These are phyloP conservation scores for Mrakia frigida DNA, from an alignment of 768 basidiomycete genomes.

Conservation along the genomic window DNA sequence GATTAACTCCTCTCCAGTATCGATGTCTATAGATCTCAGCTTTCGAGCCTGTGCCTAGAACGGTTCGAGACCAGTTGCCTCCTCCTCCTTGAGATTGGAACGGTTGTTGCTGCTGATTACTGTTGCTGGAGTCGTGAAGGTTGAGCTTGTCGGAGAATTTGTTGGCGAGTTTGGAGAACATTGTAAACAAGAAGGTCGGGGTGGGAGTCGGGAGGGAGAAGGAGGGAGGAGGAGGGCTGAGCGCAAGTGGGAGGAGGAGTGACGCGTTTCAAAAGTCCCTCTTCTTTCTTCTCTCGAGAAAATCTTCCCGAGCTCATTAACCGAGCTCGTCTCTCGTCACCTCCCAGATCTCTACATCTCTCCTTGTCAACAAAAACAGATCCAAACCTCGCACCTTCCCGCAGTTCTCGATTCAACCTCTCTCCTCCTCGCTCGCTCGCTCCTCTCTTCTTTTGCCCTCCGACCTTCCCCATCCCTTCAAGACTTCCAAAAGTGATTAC, in stretches of 20 bases:
- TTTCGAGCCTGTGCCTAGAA: constrained; percentile 25
- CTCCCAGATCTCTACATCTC: too few species aligned
- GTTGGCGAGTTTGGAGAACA: constrained; percentile 36
- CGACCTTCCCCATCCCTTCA: constrained; percentile 1
- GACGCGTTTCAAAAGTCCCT: neutral
- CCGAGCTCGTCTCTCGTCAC: too few species aligned
- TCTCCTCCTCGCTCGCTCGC: neutral
- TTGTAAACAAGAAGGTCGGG: neutral
- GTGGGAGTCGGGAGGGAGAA: neutral
- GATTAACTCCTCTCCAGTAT: constrained; percentile 74
- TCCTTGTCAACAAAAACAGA: too few species aligned
- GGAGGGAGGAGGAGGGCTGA: too few species aligned
- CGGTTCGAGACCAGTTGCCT: neutral
- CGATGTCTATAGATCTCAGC: constrained; percentile 58
- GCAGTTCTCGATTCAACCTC: too few species aligned
- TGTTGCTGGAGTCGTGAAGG: neutral
- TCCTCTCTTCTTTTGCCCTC: neutral
- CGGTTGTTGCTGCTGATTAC: neutral
- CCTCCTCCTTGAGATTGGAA: constrained; percentile 12
- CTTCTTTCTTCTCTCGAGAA: neutral
- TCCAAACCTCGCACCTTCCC: too few species aligned
- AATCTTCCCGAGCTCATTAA: neutral
- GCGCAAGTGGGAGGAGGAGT: neutral
- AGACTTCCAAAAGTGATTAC: constrained; percentile 20
- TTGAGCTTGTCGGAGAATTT: constrained; percentile 39